Percentiles rank a stretch among this genome's conserved stretches.
Conservation (phyloP, 306 rosid species). For the Hylodesmum podocarpum region DNA sequence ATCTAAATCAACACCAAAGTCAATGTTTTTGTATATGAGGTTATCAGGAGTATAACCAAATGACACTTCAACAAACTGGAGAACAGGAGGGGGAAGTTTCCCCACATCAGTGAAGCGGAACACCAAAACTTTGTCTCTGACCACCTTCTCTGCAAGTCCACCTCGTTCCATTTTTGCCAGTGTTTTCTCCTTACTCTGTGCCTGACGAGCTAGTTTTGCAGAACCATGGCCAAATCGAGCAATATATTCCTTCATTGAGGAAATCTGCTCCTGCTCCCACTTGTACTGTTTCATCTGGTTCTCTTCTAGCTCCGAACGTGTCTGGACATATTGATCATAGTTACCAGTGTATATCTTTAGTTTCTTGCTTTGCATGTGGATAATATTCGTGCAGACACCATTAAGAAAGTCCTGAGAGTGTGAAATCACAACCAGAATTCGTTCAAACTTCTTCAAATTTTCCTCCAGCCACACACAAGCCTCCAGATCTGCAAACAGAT, state of each 20-base stretch:
- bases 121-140: slow-evolving; percentile 66
- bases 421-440: slow-evolving; percentile 88
- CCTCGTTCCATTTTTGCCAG: slow-evolving; percentile 98
- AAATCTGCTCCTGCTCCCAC: slow-evolving; percentile 98
- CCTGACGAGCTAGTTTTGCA: slow-evolving; percentile 96
- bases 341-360: slow-evolving; percentile 85
- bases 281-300: slow-evolving; percentile 96
- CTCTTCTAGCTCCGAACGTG: slow-evolving; percentile 92
- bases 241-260: slow-evolving; percentile 92
- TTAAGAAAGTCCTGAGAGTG: slow-evolving; percentile 97
- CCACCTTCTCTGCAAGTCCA: slow-evolving; percentile 89
- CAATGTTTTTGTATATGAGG: slow-evolving; percentile 79
- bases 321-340: slow-evolving; percentile 90
- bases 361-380: slow-evolving; percentile 88
- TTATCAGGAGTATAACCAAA: slow-evolving; percentile 93
- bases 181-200: slow-evolving; percentile 96
- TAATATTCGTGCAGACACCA: slow-evolving; percentile 97
- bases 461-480: slow-evolving; percentile 99
- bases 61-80: slow-evolving; percentile 84
- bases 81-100: slow-evolving; percentile 97
- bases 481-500: slow-evolving; percentile 45
- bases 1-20: slow-evolving; percentile 94
- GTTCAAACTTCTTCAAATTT: slow-evolving; percentile 85
- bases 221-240: slow-evolving; percentile 99
- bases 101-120: slow-evolving; percentile 95